Evolutionary conservation across 1,284 basidiomycete species (phyloP), one percentile per base, ranked within the genome.

Genomic region (Pseudozyma pruni): DNA sequence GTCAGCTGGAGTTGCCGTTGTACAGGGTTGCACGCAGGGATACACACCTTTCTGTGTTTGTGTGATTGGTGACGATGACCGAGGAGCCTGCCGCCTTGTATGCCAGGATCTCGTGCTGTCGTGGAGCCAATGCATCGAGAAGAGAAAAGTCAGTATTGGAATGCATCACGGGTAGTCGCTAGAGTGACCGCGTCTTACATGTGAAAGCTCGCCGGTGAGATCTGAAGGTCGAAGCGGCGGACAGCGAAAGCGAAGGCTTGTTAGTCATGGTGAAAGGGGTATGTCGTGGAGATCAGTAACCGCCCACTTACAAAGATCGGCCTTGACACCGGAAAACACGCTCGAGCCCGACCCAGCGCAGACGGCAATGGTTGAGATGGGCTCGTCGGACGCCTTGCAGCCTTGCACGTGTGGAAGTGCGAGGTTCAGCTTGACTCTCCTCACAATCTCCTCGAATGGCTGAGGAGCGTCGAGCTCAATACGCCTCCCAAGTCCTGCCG

Each of bases 101-200:
- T 1, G 79, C 75, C 20, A 82, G 62, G n/a, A 79, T 41, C 40
- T 81, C 80, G 59, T 82, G 80, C 67, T 81, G 68, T 17, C 13
- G 38, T 14, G 14, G 9, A 25, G 7, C n/a, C n/a, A n/a, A n/a
- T n/a, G n/a, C n/a, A n/a, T n/a, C n/a, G n/a, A n/a, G n/a, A n/a
- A n/a, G n/a, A n/a, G n/a, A n/a, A n/a, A n/a, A n/a, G n/a, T n/a
- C n/a, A n/a, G n/a, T n/a, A n/a, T n/a, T n/a, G n/a, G n/a, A 19
- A 31, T 17, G 11, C 13, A 37, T 2, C 11, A 4, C 3, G 9
- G 19, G n/a, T 6, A 32, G 8, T n/a, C 5, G 33, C 4, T 4
- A 23, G 27, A 23, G 29, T 50, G 16, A 14, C 14, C 10, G n/a
- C 17, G 19, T 67, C 69, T 46, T 44, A 75, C 73, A 22, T 78